Base-by-base conservation (phyloP, 768 basidiomycete genomes). In the Gymnopilus junonius region DNA sequence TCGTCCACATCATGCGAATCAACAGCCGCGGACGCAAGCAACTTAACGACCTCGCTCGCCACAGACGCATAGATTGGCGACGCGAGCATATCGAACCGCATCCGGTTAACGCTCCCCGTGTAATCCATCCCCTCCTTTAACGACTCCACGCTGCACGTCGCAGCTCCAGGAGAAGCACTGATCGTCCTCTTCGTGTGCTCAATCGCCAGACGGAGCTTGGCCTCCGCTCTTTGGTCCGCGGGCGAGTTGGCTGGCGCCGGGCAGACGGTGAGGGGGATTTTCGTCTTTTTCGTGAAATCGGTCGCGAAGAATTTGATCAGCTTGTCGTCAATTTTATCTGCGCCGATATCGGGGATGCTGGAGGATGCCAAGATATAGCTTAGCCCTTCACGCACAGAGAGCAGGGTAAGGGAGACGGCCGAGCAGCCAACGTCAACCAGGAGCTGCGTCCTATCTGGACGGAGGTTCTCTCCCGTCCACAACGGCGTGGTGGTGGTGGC, bases 241-340 rank as follows among this genome's bases (percentile, higher is more conserved):
- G 64, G 59, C 21, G 64, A 27, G 34, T 66, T 79, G 4, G 89
- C 77, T 1, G 90, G 79, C 5, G 89, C 78, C 1, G 90, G 88
- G 58, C 81, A 85, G 15, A 94, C 82, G 8, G 83, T 77, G 43
- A 97, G 81, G 0, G 89, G 79, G 23, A 85, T 85, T 75, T 93
- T 94, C 17, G 91, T 95, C 81, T 97, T 99, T 79, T 98, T 99
- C 54, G 92, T 93, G 76, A 99, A 99, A 66, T 99, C 97, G 73
- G 94, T 89, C 57, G 92, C 88, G 75, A 99, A 97, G 81, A 92
- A 93, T 63, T 91, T 90, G 79, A 97, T 87, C 42, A 98, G 83
- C 71, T 89, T 86, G 63, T 87, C 85, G 77, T 95, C 93, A 70
- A 96, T 87, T 62, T 85, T 82, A 66, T 91, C 85, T 0, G 90